Percentiles rank a stretch among this genome's conserved stretches.
These are phyloP conservation scores for Neofusicoccum sp. DNA, from an alignment of 2,329 filamentous ascomycete genomes.

Conservation along the genomic window DNA sequence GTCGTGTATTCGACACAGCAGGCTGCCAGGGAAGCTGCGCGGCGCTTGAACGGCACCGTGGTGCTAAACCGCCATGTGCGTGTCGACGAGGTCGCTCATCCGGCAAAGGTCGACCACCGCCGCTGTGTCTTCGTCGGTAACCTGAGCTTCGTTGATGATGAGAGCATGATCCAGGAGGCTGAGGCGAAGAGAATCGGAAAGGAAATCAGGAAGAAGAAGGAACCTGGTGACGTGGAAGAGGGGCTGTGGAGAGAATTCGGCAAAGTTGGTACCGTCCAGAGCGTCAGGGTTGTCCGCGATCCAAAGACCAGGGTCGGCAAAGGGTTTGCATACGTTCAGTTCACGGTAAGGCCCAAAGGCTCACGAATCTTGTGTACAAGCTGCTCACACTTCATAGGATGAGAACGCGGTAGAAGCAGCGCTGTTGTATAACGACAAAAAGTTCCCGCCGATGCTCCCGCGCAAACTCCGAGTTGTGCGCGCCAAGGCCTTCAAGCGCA, in stretches of 20 bases:
- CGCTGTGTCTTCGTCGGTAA: constrained; percentile 97
- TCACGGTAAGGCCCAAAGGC: constrained; percentile 56
- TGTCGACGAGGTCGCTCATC: constrained; percentile 88
- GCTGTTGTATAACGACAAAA: constrained; percentile 82
- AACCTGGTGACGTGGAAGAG: constrained; percentile 85
- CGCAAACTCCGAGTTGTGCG: constrained; percentile 80
- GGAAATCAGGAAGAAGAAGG: constrained; percentile 68
- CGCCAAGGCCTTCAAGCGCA: constrained; percentile 64
- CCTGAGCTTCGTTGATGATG: constrained; percentile 91
- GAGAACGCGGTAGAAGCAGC: constrained; percentile 88
- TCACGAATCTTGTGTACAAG: not conserved
- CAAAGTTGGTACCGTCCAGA: constrained; percentile 80
- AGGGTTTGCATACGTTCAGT: constrained; percentile 96
- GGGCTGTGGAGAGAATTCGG: constrained; percentile 82
- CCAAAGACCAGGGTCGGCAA: constrained; percentile 90
- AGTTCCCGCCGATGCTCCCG: constrained; percentile 91
- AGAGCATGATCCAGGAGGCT: constrained; percentile 63
- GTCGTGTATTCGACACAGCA: constrained; percentile 76
- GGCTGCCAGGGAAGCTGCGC: constrained; percentile 73
- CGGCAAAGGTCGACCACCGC: constrained; percentile 75
- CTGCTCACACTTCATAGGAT: constrained; percentile 51
- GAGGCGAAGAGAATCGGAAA: constrained; percentile 65
- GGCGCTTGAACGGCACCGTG: constrained; percentile 76
- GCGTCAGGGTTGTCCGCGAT: constrained; percentile 88
- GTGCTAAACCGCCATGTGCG: constrained; percentile 85